A percentile compares a stretch with the other conserved stretches of the same genome.
Evolutionary conservation across 2,329 filamentous ascomycete species (phyloP).

Genomic region (Apiospora aurea): DNA sequence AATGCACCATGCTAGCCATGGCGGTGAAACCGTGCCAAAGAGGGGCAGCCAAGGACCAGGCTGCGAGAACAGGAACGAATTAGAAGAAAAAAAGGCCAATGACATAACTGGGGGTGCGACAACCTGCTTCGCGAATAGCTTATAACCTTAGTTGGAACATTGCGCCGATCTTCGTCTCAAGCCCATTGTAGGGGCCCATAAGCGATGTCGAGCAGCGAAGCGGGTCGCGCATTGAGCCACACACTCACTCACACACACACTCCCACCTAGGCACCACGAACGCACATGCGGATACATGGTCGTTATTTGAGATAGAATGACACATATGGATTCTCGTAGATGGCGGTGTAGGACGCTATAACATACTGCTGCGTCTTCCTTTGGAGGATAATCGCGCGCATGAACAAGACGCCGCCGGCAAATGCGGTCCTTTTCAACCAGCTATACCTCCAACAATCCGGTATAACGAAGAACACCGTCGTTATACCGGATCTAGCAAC

Average conservation of each 20-base stretch:
- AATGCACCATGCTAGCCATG: slow-evolving; percentile 12
- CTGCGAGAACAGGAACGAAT: slow-evolving; percentile 6
- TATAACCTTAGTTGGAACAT: slow-evolving; percentile 18
- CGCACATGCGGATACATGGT: neutral
- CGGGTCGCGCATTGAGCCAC: slow-evolving; percentile 9
- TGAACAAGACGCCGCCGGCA: neutral
- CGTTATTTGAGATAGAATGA: neutral
- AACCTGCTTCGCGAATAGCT: slow-evolving; percentile 19
- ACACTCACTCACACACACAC: neutral
- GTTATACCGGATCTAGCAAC: slow-evolving; percentile 19
- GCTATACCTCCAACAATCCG: neutral
- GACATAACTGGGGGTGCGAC: slow-evolving; percentile 16
- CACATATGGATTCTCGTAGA: neutral
- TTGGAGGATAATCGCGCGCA: neutral
- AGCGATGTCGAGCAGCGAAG: slow-evolving; percentile 17
- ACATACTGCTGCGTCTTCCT: neutral
- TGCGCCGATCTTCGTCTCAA: slow-evolving; percentile 20
- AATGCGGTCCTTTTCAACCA: neutral
- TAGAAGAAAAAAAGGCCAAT: slow-evolving; percentile 14
- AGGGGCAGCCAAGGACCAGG: slow-evolving; percentile 15
- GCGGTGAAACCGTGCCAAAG: slow-evolving; percentile 22
- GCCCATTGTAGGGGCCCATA: neutral
- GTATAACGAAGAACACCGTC: slow-evolving; percentile 1
- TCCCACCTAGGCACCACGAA: slow-evolving; percentile 12
- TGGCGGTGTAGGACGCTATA: neutral